These are phyloP conservation scores for Pulveroboletus frians DNA, from an alignment of 768 basidiomycete species.

Conservation along the genomic window DNA sequence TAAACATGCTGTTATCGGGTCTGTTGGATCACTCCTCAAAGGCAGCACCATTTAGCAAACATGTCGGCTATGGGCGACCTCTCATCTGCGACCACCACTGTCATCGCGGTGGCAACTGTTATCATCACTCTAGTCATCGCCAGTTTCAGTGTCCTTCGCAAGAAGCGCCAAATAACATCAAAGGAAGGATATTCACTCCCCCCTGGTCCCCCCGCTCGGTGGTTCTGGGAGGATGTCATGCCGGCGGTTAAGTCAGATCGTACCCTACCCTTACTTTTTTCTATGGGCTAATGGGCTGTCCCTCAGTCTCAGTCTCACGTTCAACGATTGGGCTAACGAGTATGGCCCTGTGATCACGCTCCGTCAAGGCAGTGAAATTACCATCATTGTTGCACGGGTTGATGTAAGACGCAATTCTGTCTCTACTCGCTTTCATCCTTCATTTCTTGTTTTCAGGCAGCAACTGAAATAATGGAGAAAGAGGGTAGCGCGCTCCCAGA, in stretches of 20 bases:
- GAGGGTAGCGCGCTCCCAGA: too few relatives aligned
- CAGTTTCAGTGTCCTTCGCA: neutral
- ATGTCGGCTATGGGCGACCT: too few relatives aligned
- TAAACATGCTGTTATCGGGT: too few relatives aligned
- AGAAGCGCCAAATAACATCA: neutral
- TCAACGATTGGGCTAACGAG: slow-evolving; percentile 49
- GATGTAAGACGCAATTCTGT: neutral
- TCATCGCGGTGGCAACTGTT: neutral
- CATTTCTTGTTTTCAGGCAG: slow-evolving; percentile 34
- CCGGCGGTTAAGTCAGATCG: slow-evolving; percentile 8
- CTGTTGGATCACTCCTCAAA: too few relatives aligned
- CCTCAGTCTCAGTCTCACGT: slow-evolving; percentile 22
- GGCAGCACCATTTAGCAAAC: too few relatives aligned
- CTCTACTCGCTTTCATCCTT: neutral
- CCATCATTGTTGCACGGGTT: too few relatives aligned
- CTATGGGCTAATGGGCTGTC: neutral
- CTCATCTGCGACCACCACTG: neutral
- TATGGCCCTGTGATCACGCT: too few relatives aligned
- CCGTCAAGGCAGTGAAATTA: too few relatives aligned
- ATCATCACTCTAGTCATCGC: neutral
- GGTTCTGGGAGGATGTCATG: slow-evolving; percentile 7
- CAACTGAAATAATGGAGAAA: slow-evolving; percentile 61
- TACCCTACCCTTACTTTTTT: too few relatives aligned
- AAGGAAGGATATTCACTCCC: slow-evolving; percentile 12
- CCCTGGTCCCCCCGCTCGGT: slow-evolving; percentile 11